Conservation (phyloP, 1,284 basidiomycete genomes). For the Apiotrichum montevideense region DNA sequence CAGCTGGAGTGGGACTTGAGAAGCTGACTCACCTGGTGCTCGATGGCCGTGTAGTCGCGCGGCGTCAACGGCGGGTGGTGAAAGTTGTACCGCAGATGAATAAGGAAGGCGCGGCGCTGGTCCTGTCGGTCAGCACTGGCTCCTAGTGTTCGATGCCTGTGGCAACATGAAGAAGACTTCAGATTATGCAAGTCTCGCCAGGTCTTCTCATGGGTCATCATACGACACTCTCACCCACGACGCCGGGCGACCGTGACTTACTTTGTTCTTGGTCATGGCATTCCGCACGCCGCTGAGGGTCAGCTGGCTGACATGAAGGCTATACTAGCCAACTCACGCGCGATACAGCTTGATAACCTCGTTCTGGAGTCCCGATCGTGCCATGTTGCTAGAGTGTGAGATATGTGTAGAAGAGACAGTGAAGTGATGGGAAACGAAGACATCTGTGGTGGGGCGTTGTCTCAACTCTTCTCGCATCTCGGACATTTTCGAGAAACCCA, state of each 20-base stretch:
- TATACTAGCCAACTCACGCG: background rate
- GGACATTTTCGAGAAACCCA: no score
- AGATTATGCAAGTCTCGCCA: no score
- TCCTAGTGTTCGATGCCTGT: no score
- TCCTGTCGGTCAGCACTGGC: slow-evolving; percentile 6
- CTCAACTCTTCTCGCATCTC: no score
- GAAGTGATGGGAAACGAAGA: no score
- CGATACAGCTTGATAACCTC: slow-evolving; percentile 45
- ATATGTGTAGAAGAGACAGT: background rate
- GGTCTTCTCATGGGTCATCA: no score
- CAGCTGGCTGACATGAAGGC: background rate
- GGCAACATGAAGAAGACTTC: no score
- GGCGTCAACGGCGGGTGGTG: slow-evolving; percentile 38
- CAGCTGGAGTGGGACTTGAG: no score
- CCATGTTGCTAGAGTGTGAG: slow-evolving; percentile 12
- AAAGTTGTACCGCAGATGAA: slow-evolving; percentile 45
- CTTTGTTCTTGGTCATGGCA: slow-evolving; percentile 33
- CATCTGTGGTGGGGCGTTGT: no score
- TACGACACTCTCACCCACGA: background rate
- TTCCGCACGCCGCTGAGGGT: slow-evolving; percentile 31
- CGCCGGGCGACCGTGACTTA: slow-evolving; percentile 9
- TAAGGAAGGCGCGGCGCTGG: slow-evolving; percentile 29
- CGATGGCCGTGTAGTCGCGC: slow-evolving; percentile 46
- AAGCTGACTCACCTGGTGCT: slow-evolving; percentile 40
- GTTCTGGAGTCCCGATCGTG: slow-evolving; percentile 43